Percentiles rank a stretch among this genome's conserved stretches.
Conservation (phyloP, 140 eudicot genomes). For the Cichorium intybus region DNA sequence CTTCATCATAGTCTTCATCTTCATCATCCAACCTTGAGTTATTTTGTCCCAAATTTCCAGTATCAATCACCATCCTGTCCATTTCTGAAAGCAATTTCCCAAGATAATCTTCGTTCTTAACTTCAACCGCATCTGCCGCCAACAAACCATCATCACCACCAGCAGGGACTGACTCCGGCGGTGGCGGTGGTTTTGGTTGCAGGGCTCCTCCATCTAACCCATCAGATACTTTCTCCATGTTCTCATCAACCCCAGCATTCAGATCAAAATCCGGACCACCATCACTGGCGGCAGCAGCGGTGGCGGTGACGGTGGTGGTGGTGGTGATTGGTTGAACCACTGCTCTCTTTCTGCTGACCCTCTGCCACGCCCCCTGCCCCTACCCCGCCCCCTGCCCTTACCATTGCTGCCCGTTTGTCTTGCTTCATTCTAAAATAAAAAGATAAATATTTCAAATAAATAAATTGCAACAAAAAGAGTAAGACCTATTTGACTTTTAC, state of each 20-base stretch:
- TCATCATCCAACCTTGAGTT: conserved; percentile 60
- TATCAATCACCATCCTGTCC: conserved; percentile 69
- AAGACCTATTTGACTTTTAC: too few relatives aligned
- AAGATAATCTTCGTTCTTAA: conserved; percentile 38
- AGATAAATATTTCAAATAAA: too few relatives aligned
- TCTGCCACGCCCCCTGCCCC: conserved; percentile 65
- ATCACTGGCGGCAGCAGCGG: conserved; percentile 5
- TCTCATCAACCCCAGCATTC: conserved; percentile 54
- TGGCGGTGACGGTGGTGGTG: too few relatives aligned
- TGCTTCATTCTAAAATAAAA: conserved; percentile 31
- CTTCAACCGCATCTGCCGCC: conserved; percentile 22
- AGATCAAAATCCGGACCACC: conserved; percentile 43
- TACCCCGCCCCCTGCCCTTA: conserved; percentile 65
- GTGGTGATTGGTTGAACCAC: conserved; percentile 10
- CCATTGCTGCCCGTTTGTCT: conserved; percentile 46
- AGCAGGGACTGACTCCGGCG: conserved; percentile 17
- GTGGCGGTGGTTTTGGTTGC: conserved; percentile 28
- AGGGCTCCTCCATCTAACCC: conserved; percentile 17
- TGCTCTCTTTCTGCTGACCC: conserved; percentile 42
- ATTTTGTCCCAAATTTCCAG: conserved; percentile 41
- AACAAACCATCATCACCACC: conserved; percentile 18
- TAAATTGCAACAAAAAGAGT: too few relatives aligned
- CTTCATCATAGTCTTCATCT: conserved; percentile 73
- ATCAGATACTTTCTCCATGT: conserved; percentile 18
- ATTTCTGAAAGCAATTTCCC: conserved; percentile 56